Percentiles rank a stretch among this genome's conserved stretches.
These are phyloP conservation scores for Didymella arachidicola DNA, from an alignment of 2,329 filamentous ascomycete genomes.

Conservation along the genomic window DNA sequence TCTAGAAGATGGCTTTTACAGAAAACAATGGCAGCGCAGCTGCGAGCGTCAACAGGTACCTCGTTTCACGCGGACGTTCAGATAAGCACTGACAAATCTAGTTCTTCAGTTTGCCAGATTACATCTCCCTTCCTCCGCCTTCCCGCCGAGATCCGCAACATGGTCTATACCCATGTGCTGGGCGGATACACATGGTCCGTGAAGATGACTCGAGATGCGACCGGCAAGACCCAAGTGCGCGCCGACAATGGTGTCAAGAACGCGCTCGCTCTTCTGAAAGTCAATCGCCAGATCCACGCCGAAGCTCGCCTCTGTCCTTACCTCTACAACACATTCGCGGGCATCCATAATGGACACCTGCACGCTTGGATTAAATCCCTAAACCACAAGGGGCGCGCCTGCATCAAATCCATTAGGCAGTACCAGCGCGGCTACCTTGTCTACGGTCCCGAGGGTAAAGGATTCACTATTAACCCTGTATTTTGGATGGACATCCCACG, in stretches of 20 bases:
- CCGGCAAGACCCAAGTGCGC: neutral
- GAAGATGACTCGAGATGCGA: neutral
- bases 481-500: constrained; percentile 15
- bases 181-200: constrained; percentile 13
- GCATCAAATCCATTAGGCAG: constrained; percentile 2
- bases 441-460: neutral
- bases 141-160: constrained; percentile 23
- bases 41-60: neutral
- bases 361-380: constrained; percentile 7
- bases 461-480: neutral
- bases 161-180: constrained; percentile 15
- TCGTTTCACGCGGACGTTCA: neutral
- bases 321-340: constrained; percentile 11
- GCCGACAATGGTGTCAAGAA: constrained; percentile 3
- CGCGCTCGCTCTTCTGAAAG: constrained; percentile 6
- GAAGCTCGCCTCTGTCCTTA: constrained; percentile 13
- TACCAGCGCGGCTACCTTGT: constrained; percentile 10
- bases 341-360: constrained; percentile 8
- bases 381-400: neutral
- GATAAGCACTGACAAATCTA: neutral
- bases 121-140: constrained; percentile 6
- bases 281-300: constrained; percentile 10
- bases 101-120: neutral
- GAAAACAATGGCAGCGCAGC: neutral
- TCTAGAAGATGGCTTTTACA: neutral